Evolutionary conservation across 305 asterid species (phyloP).

Genomic region (Petunia hybrid): DNA sequence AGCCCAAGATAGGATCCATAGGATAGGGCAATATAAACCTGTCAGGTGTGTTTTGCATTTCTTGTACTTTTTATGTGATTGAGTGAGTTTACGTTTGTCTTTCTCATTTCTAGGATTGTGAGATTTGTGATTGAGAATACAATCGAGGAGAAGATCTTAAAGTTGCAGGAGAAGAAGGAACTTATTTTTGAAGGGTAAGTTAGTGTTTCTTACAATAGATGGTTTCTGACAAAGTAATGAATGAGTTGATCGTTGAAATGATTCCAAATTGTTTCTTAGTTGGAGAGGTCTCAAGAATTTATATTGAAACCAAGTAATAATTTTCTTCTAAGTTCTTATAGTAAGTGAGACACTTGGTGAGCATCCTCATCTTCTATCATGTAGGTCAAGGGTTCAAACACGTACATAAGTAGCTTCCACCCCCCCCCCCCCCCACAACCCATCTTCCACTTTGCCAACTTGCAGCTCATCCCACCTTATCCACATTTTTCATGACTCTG

Average conservation of each 20-base stretch:
- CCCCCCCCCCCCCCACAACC: not conserved
- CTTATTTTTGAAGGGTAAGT: constrained; percentile 90
- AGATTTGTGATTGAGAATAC: constrained; percentile 84
- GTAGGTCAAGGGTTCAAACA: not conserved
- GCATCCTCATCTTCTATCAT: not conserved
- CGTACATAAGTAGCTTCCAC: not conserved
- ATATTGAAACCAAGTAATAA: not conserved
- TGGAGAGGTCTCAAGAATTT: not conserved
- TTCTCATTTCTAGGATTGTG: constrained; percentile 60
- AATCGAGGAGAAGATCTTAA: constrained; percentile 85
- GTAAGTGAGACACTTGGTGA: not conserved
- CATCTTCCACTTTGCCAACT: not conserved
- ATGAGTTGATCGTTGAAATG: not conserved
- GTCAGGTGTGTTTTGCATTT: constrained; percentile 55
- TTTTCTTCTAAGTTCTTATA: constrained; percentile 2
- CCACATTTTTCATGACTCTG: not conserved
- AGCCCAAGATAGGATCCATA: constrained; percentile 95
- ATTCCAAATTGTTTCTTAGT: not conserved
- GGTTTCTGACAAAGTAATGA: not conserved
- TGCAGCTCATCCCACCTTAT: constrained; percentile 4
- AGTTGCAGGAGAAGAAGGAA: constrained; percentile 94
- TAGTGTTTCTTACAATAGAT: not conserved
- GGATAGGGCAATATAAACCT: constrained; percentile 94
- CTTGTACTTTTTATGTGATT: constrained; percentile 1
- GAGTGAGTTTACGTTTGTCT: not conserved